Percentiles rank a stretch among this genome's conserved stretches.
Evolutionary conservation across 495 filamentous ascomycete species (phyloP).

Genomic region (Tuber borchii): DNA sequence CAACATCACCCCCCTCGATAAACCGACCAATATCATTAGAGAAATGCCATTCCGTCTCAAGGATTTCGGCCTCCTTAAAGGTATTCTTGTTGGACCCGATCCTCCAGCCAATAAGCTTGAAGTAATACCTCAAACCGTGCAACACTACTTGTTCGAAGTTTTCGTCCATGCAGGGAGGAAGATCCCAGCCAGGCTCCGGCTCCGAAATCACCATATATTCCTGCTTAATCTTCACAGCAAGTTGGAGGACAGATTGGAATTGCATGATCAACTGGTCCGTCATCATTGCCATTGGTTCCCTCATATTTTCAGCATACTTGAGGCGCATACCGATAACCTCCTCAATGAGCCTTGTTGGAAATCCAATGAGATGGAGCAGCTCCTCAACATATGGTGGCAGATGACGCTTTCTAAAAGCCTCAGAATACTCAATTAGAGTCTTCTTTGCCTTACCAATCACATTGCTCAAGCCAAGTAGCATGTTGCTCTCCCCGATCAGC

Average conservation of each 20-base stretch:
- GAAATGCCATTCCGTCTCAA: conserved; percentile 96
- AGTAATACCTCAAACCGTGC: conserved; percentile 93
- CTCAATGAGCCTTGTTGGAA: conserved; percentile 89
- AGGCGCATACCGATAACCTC: conserved; percentile 91
- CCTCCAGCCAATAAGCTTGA: conserved; percentile 95
- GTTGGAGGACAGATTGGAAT: conserved; percentile 84
- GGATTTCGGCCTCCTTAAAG: conserved; percentile 94
- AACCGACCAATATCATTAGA: conserved; percentile 84
- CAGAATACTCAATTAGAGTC: conserved; percentile 80
- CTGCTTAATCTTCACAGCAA: conserved; percentile 86
- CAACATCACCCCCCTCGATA: conserved; percentile 84
- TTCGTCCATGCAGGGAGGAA: conserved; percentile 93
- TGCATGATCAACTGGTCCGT: conserved; percentile 95
- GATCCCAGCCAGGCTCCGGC: conserved; percentile 87
- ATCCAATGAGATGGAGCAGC: conserved; percentile 88
- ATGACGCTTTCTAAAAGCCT: conserved; percentile 80
- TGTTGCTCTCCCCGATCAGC: conserved; percentile 75
- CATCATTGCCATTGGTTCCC: conserved; percentile 72
- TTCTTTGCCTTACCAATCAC: conserved; percentile 91
- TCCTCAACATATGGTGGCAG: conserved; percentile 96
- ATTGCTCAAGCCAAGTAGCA: conserved; percentile 71
- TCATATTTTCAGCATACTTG: conserved; percentile 89
- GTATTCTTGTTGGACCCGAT: conserved; percentile 96
- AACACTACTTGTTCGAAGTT: conserved; percentile 92
- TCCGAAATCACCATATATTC: conserved; percentile 76